These are phyloP conservation scores for Mortierella sp. DNA, from an alignment of 371 early-diverging fungal genomes.

Conservation along the genomic window DNA sequence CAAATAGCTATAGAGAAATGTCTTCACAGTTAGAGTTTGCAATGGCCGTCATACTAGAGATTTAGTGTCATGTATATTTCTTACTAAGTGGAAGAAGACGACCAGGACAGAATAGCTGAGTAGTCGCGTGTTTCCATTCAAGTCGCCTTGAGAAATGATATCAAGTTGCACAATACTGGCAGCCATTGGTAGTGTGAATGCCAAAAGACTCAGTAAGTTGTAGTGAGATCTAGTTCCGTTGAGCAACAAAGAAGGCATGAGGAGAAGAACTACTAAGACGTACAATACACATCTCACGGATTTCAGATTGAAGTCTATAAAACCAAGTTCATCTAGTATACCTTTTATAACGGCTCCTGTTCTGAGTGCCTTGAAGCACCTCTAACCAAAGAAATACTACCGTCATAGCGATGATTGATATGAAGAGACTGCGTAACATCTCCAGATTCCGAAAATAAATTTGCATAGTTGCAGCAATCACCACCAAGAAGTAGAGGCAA, in stretches of 20 bases:
- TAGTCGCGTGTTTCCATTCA: neutral
- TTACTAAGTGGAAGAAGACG: constrained; percentile 23
- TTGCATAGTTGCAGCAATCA: constrained; percentile 10
- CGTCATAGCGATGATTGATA: constrained; percentile 20
- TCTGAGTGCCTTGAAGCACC: neutral
- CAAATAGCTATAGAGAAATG: constrained; percentile 35
- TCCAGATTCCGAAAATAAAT: neutral
- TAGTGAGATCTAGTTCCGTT: constrained; percentile 13
- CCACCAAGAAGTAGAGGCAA: neutral
- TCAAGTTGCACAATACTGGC: constrained; percentile 7
- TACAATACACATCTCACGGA: too few species aligned
- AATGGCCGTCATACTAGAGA: too few species aligned
- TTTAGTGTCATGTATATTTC: too few species aligned
- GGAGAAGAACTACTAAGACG: too few species aligned
- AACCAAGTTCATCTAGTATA: too few species aligned
- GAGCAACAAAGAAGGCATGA: too few species aligned
- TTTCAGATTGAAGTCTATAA: too few species aligned
- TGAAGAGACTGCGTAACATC: neutral
- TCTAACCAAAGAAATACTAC: constrained; percentile 17
- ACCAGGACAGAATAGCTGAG: constrained; percentile 20
- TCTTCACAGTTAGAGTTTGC: too few species aligned
- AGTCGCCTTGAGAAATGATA: neutral
- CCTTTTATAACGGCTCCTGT: too few species aligned
- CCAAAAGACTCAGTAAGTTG: constrained; percentile 9
- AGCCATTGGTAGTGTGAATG: neutral